Percentiles rank a stretch among this genome's conserved stretches.
phyloP scores from a whole-genome alignment of 768 basidiomycete species.

The Podaxis pistillaris region DNA sequence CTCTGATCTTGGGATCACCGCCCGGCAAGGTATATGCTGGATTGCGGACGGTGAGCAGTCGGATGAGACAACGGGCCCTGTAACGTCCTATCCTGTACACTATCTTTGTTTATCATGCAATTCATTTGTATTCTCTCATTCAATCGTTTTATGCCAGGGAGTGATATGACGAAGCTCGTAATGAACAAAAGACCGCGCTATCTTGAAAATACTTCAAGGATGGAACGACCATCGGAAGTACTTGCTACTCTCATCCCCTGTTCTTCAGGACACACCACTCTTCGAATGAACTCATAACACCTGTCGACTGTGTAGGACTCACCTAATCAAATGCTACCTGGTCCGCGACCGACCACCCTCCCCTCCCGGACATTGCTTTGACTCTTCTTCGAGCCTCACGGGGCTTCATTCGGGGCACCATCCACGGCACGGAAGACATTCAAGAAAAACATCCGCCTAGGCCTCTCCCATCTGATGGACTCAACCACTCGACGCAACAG shows the following conservation, averaged over 20 bases:
- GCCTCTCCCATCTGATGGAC: slow-evolving; percentile 64
- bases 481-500: slow-evolving; percentile 85
- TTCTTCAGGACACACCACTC: neutral
- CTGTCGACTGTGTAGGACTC: slow-evolving; percentile 21
- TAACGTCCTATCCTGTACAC: slow-evolving; percentile 30
- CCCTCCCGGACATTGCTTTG: slow-evolving; percentile 69
- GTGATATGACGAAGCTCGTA: neutral
- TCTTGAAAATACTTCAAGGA: neutral
- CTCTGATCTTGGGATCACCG: slow-evolving; percentile 91
- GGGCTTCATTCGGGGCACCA: slow-evolving; percentile 59
- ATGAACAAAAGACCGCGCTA: neutral
- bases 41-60: slow-evolving; percentile 84
- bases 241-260: too few relatives aligned
- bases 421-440: slow-evolving; percentile 57
- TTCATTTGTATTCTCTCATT: neutral
- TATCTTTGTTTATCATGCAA: neutral
- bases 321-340: slow-evolving; percentile 56
- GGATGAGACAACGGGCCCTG: slow-evolving; percentile 90
- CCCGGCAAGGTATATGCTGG: slow-evolving; percentile 94
- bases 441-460: neutral
- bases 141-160: neutral
- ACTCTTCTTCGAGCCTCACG: slow-evolving; percentile 21
- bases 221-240: neutral
- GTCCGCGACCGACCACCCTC: slow-evolving; percentile 58
- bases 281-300: neutral